phyloP scores from a whole-genome alignment of 169 alveolate species.

The Plasmodium vivax region DNA sequence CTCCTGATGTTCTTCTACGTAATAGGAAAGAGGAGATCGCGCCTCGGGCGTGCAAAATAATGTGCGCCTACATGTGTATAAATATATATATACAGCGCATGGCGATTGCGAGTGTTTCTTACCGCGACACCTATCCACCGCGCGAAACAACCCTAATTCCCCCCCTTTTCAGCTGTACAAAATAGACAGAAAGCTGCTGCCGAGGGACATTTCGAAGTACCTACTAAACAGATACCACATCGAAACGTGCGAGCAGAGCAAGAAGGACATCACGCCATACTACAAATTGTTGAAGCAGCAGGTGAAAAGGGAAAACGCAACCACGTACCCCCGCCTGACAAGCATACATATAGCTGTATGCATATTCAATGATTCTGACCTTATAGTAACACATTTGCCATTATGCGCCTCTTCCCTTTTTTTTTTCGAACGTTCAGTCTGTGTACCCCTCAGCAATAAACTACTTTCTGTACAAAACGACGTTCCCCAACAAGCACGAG shows the following conservation, averaged over 20 bases:
- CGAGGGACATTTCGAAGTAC: constrained; percentile 75
- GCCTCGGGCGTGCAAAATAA: neutral
- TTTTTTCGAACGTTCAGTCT: constrained; percentile 45
- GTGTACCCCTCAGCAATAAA: constrained; percentile 60
- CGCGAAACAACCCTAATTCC: neutral
- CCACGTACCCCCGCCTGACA: neutral
- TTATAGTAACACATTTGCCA: neutral
- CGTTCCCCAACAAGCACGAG: constrained; percentile 87
- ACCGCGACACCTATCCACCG: neutral
- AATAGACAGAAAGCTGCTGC: constrained; percentile 77
- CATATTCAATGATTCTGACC: neutral
- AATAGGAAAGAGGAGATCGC: neutral
- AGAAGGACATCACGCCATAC: constrained; percentile 76
- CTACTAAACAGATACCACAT: constrained; percentile 75
- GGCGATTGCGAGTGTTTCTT: neutral
- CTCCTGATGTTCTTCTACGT: constrained; percentile 72
- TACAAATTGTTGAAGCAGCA: constrained; percentile 80
- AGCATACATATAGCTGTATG: neutral
- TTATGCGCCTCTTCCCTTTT: neutral
- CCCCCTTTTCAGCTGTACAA: constrained; percentile 10
- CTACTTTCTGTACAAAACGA: constrained; percentile 78
- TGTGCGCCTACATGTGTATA: neutral
- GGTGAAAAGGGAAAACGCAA: constrained; percentile 25
- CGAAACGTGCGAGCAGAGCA: constrained; percentile 64
- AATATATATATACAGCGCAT: neutral